Conservation (phyloP, 768 basidiomycete species). For the Mycena vulgaris region DNA sequence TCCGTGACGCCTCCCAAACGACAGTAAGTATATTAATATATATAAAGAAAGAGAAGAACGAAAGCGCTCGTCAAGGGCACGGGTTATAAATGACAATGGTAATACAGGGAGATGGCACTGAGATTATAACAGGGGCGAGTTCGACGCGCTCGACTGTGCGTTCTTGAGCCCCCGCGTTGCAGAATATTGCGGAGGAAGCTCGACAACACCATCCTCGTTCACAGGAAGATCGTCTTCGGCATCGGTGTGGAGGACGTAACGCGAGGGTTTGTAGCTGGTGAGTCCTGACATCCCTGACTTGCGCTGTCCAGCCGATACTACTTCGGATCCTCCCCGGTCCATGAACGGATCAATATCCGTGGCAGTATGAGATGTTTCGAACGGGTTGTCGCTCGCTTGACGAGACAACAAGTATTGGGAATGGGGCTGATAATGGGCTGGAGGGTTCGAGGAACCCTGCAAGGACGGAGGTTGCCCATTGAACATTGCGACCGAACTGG, state of each 20-base stretch:
- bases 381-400: constrained; percentile 26
- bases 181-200: constrained; percentile 84
- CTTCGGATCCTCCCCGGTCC: constrained; percentile 39
- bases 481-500: constrained; percentile 26
- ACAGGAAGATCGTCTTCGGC: constrained; percentile 69
- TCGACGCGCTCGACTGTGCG: not conserved
- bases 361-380: not conserved
- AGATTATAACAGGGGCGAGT: constrained; percentile 7
- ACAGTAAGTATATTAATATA: not conserved
- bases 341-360: constrained; percentile 32
- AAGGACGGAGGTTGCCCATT: constrained; percentile 6
- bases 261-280: constrained; percentile 59
- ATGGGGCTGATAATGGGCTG: constrained; percentile 43
- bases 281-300: constrained; percentile 72
- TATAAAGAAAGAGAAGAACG: not conserved
- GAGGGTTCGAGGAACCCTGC: constrained; percentile 11
- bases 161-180: constrained; percentile 56
- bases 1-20: not conserved
- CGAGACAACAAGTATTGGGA: constrained; percentile 40
- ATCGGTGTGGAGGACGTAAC: constrained; percentile 80
- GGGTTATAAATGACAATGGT: constrained; percentile 12
- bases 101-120: not conserved
- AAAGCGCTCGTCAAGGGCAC: not conserved
- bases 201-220: constrained; percentile 69
- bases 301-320: constrained; percentile 59